phyloP scores from a whole-genome alignment of 495 filamentous ascomycete species.

The Aspergillus indologenus region DNA sequence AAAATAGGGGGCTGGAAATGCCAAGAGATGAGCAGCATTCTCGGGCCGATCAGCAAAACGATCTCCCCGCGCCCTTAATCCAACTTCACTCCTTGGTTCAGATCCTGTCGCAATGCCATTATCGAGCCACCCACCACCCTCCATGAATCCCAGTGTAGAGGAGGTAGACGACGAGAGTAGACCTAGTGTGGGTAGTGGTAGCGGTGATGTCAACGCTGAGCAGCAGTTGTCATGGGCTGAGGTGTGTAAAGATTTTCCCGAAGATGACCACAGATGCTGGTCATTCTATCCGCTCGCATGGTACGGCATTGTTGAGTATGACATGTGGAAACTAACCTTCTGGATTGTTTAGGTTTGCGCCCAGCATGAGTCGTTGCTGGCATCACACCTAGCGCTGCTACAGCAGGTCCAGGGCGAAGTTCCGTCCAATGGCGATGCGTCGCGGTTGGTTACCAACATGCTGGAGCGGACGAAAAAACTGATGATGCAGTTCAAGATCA shows the following conservation, averaged over 20 bases:
- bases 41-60: neutral
- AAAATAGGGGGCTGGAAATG: neutral
- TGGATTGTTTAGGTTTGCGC: constrained; percentile 30
- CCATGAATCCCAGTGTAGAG: constrained; percentile 22
- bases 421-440: constrained; percentile 22
- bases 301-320: neutral
- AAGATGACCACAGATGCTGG: neutral
- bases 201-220: neutral
- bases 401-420: constrained; percentile 26
- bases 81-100: neutral
- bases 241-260: constrained; percentile 13
- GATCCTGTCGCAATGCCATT: constrained; percentile 4
- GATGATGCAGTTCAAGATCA: constrained; percentile 32
- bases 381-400: constrained; percentile 36
- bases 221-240: constrained; percentile 18
- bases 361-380: constrained; percentile 34
- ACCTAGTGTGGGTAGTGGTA: neutral
- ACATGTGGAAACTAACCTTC: neutral
- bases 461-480: constrained; percentile 37
- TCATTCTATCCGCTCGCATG: neutral
- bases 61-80: neutral
- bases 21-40: neutral
- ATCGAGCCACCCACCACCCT: neutral
- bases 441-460: constrained; percentile 32
- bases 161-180: constrained; percentile 12